These are phyloP conservation scores for Crucibulum laeve DNA, from an alignment of 768 basidiomycete genomes.

Conservation along the genomic window DNA sequence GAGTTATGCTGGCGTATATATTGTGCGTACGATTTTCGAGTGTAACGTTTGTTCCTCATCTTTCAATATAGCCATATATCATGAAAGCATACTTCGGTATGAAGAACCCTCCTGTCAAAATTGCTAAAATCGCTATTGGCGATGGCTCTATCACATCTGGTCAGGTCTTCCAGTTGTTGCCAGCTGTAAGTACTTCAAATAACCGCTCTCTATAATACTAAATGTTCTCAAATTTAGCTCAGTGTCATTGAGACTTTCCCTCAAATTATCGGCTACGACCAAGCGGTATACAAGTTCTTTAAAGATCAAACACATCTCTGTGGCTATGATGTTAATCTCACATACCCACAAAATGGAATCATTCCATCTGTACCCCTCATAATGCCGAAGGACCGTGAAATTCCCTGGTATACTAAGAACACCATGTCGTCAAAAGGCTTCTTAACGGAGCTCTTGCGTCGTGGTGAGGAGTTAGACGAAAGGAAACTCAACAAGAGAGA, in stretches of 20 bases:
- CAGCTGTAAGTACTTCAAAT: conserved; percentile 44
- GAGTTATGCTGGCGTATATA: conserved; percentile 73
- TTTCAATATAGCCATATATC: conserved; percentile 65
- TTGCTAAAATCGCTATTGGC: conserved; percentile 68
- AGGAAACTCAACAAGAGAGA: too few species aligned
- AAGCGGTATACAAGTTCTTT: conserved; percentile 63
- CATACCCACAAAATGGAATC: conserved; percentile 58
- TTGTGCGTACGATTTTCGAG: conserved; percentile 41
- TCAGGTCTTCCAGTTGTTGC: conserved; percentile 46
- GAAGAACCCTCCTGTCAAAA: conserved; percentile 59
- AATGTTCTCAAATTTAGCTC: conserved; percentile 27
- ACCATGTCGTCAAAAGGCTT: too few species aligned
- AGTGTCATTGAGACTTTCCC: conserved; percentile 67
- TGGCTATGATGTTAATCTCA: conserved; percentile 60
- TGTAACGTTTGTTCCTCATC: background rate
- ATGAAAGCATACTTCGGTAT: conserved; percentile 65
- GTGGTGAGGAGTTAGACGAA: too few species aligned
- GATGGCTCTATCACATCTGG: conserved; percentile 55
- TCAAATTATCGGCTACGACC: conserved; percentile 71
- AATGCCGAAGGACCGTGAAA: too few species aligned
- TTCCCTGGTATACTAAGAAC: too few species aligned
- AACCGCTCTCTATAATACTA: too few species aligned
- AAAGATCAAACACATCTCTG: conserved; percentile 58
- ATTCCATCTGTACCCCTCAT: conserved; percentile 42
- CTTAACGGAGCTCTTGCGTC: too few species aligned